Conservation (phyloP, 306 rosid species). For the Betula pendula region DNA sequence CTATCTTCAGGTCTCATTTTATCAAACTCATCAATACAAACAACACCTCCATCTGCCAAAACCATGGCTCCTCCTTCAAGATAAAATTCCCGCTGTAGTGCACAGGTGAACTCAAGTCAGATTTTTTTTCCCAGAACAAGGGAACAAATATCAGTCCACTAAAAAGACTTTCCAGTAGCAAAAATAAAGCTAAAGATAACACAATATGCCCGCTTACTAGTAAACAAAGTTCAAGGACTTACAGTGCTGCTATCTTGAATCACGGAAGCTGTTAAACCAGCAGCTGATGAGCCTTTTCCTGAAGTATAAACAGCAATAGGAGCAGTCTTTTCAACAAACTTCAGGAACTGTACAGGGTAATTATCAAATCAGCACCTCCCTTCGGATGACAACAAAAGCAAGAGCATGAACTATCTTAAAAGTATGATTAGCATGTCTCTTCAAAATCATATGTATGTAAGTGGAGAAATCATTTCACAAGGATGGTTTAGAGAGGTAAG, state of each 20-base stretch:
- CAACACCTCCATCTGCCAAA: conserved; percentile 99
- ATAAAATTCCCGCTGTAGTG: conserved; percentile 88
- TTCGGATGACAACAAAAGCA: conserved; percentile 10
- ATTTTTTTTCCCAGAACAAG: conserved; percentile 8
- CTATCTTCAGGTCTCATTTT: conserved; percentile 99
- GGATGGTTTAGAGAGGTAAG: conserved; percentile 12
- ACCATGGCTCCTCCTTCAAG: conserved; percentile 99
- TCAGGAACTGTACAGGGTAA: conserved; percentile 67
- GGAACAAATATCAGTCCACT: background rate
- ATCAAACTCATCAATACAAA: conserved; percentile 97
- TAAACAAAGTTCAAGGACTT: conserved; percentile 39
- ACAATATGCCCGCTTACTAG: conserved; percentile 10
- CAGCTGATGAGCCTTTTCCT: conserved; percentile 99
- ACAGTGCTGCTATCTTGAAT: conserved; percentile 84
- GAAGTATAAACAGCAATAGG: conserved; percentile 97
- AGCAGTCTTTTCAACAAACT: conserved; percentile 98
- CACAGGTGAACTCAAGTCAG: conserved; percentile 31
- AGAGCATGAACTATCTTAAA: conserved; percentile 1
- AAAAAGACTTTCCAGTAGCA: conserved; percentile 4
- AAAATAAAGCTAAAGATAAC: conserved; percentile 19
- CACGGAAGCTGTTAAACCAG: conserved; percentile 98
- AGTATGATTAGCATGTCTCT: conserved; percentile 13
- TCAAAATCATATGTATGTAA: conserved; percentile 3
- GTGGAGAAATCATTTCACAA: conserved; percentile 5
- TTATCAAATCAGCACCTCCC: conserved; percentile 32